Evolutionary conservation across 176 grass and related monocot species (phyloP).

Genomic region (Hyparrhenia diplandra): DNA sequence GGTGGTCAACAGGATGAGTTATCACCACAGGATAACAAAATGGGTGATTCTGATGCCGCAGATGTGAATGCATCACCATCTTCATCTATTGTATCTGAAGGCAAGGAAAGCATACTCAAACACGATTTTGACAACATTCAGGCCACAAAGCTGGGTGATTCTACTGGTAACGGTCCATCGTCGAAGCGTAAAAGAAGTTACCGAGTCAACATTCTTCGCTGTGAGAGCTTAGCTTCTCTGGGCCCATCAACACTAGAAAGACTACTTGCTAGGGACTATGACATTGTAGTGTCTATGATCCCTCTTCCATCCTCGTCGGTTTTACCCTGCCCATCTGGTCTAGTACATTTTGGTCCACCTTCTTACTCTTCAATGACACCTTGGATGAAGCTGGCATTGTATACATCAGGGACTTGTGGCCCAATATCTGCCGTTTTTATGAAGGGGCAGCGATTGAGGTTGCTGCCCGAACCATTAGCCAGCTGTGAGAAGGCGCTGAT

Average conservation of each 20-base stretch:
- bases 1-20: not conserved
- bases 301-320: conserved; percentile 74
- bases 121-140: not conserved
- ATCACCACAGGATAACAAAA: conserved; percentile 4
- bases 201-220: conserved; percentile 81
- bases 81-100: not conserved
- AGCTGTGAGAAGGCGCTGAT: conserved; percentile 78
- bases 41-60: conserved; percentile 17
- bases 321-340: conserved; percentile 56
- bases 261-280: conserved; percentile 83
- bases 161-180: conserved; percentile 14
- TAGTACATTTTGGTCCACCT: conserved; percentile 86
- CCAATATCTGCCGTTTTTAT: conserved; percentile 79
- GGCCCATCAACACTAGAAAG: conserved; percentile 68
- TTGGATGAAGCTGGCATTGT: conserved; percentile 95
- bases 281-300: conserved; percentile 88
- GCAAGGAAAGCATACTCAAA: conserved; percentile 16
- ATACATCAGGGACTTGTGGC: conserved; percentile 62
- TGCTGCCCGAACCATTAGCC: conserved; percentile 76
- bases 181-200: conserved; percentile 69
- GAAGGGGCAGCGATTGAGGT: conserved; percentile 77
- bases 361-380: conserved; percentile 94
- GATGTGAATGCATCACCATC: conserved; percentile 10
- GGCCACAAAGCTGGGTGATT: not conserved
- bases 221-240: conserved; percentile 87